phyloP scores from a whole-genome alignment of 1,284 basidiomycete genomes.

The Amylostereum chailletii region DNA sequence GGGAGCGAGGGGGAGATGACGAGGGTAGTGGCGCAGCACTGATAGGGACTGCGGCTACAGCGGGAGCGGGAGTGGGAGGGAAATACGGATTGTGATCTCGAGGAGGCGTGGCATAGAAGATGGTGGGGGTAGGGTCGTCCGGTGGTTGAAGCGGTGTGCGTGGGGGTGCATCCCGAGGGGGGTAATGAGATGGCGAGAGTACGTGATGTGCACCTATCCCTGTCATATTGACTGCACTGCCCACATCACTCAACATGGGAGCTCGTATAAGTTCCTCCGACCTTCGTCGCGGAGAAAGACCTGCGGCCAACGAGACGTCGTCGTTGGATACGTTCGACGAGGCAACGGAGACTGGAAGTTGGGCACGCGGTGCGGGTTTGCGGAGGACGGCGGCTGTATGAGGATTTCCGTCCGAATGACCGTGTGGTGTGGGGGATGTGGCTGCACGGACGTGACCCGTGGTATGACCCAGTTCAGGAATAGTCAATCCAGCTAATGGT shows the following conservation, averaged over 20 bases:
- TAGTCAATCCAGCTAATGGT: not conserved
- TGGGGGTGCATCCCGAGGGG: slow-evolving; percentile 15
- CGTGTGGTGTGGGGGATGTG: not conserved
- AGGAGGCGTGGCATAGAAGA: slow-evolving; percentile 18
- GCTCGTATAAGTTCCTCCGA: slow-evolving; percentile 27
- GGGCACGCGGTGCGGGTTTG: slow-evolving; percentile 51
- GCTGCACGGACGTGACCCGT: not conserved
- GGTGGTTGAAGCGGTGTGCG: slow-evolving; percentile 42
- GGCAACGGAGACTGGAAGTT: slow-evolving; percentile 50
- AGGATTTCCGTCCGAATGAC: slow-evolving; percentile 1
- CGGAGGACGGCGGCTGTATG: slow-evolving; percentile 26
- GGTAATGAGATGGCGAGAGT: slow-evolving; percentile 7
- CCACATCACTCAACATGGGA: slow-evolving; percentile 35
- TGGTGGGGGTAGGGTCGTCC: slow-evolving; percentile 42
- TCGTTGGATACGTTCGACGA: slow-evolving; percentile 19
- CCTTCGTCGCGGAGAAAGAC: slow-evolving; percentile 10
- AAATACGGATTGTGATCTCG: slow-evolving; percentile 10
- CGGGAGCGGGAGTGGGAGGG: slow-evolving; percentile 5
- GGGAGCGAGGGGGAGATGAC: not conserved
- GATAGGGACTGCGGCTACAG: not conserved
- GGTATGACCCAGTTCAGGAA: too few relatives aligned
- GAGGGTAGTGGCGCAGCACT: not conserved
- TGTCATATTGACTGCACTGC: slow-evolving; percentile 23
- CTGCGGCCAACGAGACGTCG: slow-evolving; percentile 8
- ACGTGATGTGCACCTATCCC: slow-evolving; percentile 43